Base-by-base conservation (phyloP, 257 asterid genomes). In the Handroanthus guayacan region DNA sequence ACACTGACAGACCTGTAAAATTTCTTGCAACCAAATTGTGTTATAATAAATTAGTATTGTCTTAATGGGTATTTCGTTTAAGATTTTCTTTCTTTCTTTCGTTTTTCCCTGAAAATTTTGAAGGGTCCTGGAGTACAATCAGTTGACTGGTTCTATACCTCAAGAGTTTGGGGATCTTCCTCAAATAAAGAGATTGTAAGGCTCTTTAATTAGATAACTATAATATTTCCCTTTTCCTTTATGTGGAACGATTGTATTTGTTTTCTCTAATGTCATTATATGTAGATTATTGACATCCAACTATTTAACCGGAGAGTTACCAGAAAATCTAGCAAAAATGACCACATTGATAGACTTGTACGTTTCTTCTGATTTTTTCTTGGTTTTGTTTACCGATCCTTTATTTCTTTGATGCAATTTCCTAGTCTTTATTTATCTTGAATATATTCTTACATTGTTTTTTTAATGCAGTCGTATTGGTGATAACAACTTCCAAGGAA, bases 141-240 rank as follows among this genome's bases (percentile, higher is more conserved):
- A 84, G 76, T 74, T 91, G 75, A 74, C 89, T 55, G 97, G 96
- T 61, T 4, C 82, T 75, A 86, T 91, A 71, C 97, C 97, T 87
- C 92, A 89, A 5, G 89, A 88, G 82, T 47, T 89, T 31, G 97
- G 96, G 41, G 72, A 85, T 68, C 84, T 88, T 76, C 72, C 91
- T 62, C 73, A 45, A 63, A 57, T 88, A 25, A 74, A 69, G 60
- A 88, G 77, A 84, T 3, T 91, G 97, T 91, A 73, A 81, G 93
- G 14, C 62, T 55, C 62, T 74, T 72, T 3, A 14, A 63, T 66
- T 50, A 48, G 43, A 11, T 9, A 7, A 13, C 50, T 50, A 6
- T 36, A 11, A 43, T 47, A 18, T 25, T 39, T 52, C 3, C 1
- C 13, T 18, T 25, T 25, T 36, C 1, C 9, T 9, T 47, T 10